Evolutionary conservation across 176 grass and related monocot species (phyloP), one percentile per base, ranked within the genome.

Genomic region (Oropetium thomaeum): DNA sequence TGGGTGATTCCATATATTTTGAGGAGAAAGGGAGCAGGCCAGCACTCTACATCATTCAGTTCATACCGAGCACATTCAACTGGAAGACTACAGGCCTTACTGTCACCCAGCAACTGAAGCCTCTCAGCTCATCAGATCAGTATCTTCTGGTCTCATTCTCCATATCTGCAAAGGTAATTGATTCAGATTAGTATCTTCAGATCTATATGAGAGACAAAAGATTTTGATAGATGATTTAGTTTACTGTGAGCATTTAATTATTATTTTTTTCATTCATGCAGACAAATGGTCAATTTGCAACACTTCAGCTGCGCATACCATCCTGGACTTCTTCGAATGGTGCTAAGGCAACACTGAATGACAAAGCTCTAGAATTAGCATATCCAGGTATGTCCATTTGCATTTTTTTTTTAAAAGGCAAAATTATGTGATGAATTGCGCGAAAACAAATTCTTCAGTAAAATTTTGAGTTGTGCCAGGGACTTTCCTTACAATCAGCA

Each of bases 1-100:
- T 98, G 48, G 91, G 91, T 40, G 84, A 98, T 85, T 92, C 95
- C 8, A 92, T 98, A 31, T 98, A 98, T 33, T 98, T 98, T 22
- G 95, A 92, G 69, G 79, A 92, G 41, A 92, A 87, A 76, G 91
- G 89, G 40, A 61, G 35, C 23, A 87, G 13, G 28, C 83, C 86
- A 4, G 70, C 60, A 8, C 58, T 98, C 0, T 94, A 98, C 29
- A 55, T 98, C 32, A 85, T 92, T 83, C 95, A 94, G 77, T 94
- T 79, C 72, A 73, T 92, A 87, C 82, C 95, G 15, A 98, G 88
- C 82, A 88, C 86, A 15, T 98, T 94, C 65, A 94, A 75, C 34
- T 98, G 95, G 95, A 86, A 52, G 38, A 71, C 75, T 67, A 49
- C 73, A 44, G 95, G 91, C 29, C 68, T 94, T 70, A 20, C 48